Evolutionary conservation across 2,329 filamentous ascomycete species (phyloP), one percentile per base, ranked within the genome.

Genomic region (Trichoderma breve): DNA sequence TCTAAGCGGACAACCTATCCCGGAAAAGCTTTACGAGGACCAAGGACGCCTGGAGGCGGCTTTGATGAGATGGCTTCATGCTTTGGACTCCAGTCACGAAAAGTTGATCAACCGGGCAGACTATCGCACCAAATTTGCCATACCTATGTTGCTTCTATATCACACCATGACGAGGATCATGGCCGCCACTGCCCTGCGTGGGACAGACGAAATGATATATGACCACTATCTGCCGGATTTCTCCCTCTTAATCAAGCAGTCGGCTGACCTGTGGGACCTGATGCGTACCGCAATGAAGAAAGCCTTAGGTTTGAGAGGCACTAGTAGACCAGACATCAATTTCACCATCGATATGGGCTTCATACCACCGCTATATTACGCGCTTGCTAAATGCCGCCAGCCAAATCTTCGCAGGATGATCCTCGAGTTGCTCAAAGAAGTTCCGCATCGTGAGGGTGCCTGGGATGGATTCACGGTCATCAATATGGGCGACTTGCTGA

Each of bases 281-380:
- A 57, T 73, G 62, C 65, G 21, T 2, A 2, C 15, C 11, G 60
- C 30, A 2, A 11, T 72, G 7, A 62, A 15, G 28, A 39, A 53
- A 39, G 1, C 6, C 14, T 39, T 43, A 8, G 30, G 63, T n/a
- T 64, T 53, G 32, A 43, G 43, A 14, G 63, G 55, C 6, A 36
- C 8, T 21, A 53, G 15, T 0, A 57, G 55, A 58, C 61, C 32
- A 34, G 70, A 69, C 32, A 32, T 63, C 30, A 70, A 71, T 21
- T 73, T 72, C 28, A 74, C 70, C 11, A 51, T 63, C 5, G 80
- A 82, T 43, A 75, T 78, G 15, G 80, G 80, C n/a, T 80, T 72
- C 53, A 74, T 79, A 71, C 75, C 77, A 1, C 78, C 79, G 4
- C 61, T 82, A 11, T 81, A 80, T 58, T 81, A 78, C 64, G 76